A percentile compares a stretch with the other conserved stretches of the same genome.
Conservation (phyloP, 257 asterid species). For the Orobanche coerulescens region DNA sequence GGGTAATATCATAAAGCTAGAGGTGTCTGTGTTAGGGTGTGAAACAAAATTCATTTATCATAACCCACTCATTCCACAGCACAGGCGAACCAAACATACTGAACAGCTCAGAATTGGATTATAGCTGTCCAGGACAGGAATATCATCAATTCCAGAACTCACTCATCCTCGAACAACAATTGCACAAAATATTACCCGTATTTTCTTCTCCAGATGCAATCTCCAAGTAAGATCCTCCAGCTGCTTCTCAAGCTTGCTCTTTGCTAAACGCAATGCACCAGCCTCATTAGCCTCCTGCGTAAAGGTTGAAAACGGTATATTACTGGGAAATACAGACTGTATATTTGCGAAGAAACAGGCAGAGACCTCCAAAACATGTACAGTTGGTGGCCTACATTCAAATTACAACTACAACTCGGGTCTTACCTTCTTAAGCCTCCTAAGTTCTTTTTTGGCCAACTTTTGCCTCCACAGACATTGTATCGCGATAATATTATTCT, state of each 20-base stretch:
- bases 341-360: slow-evolving; percentile 1
- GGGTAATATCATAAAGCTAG: background rate
- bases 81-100: no score
- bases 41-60: no score
- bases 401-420: slow-evolving; percentile 9
- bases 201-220: slow-evolving; percentile 81
- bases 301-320: background rate
- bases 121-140: slow-evolving; percentile 10
- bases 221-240: slow-evolving; percentile 99
- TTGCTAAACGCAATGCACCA: slow-evolving; percentile 93
- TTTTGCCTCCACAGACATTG: slow-evolving; percentile 96
- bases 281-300: slow-evolving; percentile 95
- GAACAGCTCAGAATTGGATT: background rate
- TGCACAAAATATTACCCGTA: slow-evolving; percentile 49
- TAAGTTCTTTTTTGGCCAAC: slow-evolving; percentile 76
- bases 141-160: slow-evolving; percentile 7
- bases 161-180: background rate
- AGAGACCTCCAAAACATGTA: slow-evolving; percentile 11
- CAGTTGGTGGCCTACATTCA: slow-evolving; percentile 15
- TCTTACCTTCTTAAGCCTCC: slow-evolving; percentile 85
- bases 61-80: no score
- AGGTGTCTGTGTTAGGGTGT: background rate
- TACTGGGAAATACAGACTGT: background rate
- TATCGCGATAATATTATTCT: slow-evolving; percentile 63
- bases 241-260: slow-evolving; percentile 91